Base-by-base conservation (phyloP, 1,139 yeast genomes). In the Casaregolazyma lundiana region DNA sequence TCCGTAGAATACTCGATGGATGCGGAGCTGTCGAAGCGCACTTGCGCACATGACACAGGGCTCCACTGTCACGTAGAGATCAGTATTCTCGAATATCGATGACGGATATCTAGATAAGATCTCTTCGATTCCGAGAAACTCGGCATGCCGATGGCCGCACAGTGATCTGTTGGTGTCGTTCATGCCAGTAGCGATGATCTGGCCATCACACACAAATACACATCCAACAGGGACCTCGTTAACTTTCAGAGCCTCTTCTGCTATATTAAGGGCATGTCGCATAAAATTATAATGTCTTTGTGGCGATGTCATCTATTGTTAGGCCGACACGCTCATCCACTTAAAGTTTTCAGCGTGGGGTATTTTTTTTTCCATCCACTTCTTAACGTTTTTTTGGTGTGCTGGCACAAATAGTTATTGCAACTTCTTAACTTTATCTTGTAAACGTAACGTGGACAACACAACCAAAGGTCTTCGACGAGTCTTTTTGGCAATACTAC, bases 31-130 rank as follows among this genome's bases (percentile, higher is more conserved):
- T 48, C 92, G 76, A 44, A 92, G 67, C 2, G 96, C 92, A 22
- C 95, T 82, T 0, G 97, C 97, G 69, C 99, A 92, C 99, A 92
- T 92, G 8, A 94, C 84, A 64, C 99, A 92, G 0, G 99, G 99
- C 64, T 92, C 99, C 1, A 92, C 97, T 0, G 97, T 88, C 19
- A 92, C 99, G 64, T 89, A 92, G 16, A 92, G 70, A 29, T 80
- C 80, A 51, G 78, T 63, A 54, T 76, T 72, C 44, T 67, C 58
- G 66, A 88, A 69, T 11, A 80, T 56, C 2, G 51, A 47, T 1
- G 61, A 60, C 50, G 65, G 51, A 46, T 65, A 54, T 1, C 53
- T 43, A 22, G 58, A 44, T 35, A 78, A 61, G 1, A 85, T 74
- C 37, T 69, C 63, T 47, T 81, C 84, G 6, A 87, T 79, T 0